Conservation (phyloP, 257 asterid species). For the Marsdenia floribunda region DNA sequence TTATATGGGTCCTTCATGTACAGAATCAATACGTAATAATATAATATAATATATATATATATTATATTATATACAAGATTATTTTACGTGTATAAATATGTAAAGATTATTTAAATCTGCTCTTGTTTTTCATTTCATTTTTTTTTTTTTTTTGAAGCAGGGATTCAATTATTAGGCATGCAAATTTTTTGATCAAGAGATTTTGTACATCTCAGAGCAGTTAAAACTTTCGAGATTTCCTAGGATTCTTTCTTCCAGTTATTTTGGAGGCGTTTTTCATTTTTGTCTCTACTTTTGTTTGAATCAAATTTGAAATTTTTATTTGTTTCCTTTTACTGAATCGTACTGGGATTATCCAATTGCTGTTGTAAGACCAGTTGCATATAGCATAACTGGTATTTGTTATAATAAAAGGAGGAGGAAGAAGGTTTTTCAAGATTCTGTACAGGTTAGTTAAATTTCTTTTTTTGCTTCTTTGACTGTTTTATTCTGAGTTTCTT, state of each 20-base stretch:
- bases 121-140: not conserved
- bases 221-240: conserved; percentile 10
- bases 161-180: not conserved
- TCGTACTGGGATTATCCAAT: not conserved
- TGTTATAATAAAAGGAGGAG: not conserved
- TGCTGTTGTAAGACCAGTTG: conserved; percentile 3
- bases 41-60: not conserved
- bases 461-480: not conserved
- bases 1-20: not conserved
- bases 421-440: conserved; percentile 14
- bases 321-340: conserved; percentile 3
- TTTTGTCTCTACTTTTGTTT: conserved; percentile 7
- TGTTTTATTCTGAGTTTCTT: not conserved
- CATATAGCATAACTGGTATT: not conserved
- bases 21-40: not conserved
- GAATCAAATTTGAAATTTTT: not conserved
- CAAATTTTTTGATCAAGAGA: not conserved
- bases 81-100: not conserved
- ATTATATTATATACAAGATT: not conserved
- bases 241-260: not conserved
- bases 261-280: conserved; percentile 21
- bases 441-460: conserved; percentile 11
- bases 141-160: not conserved
- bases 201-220: conserved; percentile 1
- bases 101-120: not conserved